Conservation (phyloP, 441 rosid species). For the Rhodomyrtus psidioides region DNA sequence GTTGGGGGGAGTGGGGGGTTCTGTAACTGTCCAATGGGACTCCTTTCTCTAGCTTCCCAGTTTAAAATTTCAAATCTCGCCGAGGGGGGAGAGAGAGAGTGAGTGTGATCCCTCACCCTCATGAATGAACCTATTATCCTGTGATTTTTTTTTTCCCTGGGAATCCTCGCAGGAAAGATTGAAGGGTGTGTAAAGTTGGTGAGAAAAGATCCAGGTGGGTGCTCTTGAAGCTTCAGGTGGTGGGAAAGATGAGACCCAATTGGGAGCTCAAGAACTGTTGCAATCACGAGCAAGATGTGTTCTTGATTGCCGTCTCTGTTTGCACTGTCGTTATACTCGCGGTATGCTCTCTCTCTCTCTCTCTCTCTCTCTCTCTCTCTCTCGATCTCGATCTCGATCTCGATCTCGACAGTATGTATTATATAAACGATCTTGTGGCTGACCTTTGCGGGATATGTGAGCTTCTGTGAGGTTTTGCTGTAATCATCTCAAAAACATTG, state of each 20-base stretch:
- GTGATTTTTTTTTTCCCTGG: not conserved
- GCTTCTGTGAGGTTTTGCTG: not conserved
- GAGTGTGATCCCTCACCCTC: not conserved
- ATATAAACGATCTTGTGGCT: not conserved
- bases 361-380: no score
- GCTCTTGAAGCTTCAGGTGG: not conserved
- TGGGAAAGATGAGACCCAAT: constrained; percentile 14
- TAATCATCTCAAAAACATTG: not conserved
- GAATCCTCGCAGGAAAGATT: not conserved
- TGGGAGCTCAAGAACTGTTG: constrained; percentile 36
- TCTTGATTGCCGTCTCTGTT: constrained; percentile 25
- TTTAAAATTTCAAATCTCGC: not conserved
- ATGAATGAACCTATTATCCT: not conserved
- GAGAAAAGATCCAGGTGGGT: not conserved
- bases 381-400: not conserved
- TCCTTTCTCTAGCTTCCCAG: not conserved
- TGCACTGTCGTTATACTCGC: constrained; percentile 38
- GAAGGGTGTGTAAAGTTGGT: not conserved
- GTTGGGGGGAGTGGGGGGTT: no score
- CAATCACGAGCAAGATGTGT: constrained; percentile 32
- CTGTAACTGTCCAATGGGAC: not conserved
- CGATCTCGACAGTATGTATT: not conserved
- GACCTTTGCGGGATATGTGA: not conserved
- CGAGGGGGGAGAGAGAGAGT: not conserved
- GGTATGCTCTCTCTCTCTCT: constrained; percentile 10